Base-by-base conservation (phyloP, 2,329 filamentous ascomycete genomes). In the Aspergillus ustus region DNA sequence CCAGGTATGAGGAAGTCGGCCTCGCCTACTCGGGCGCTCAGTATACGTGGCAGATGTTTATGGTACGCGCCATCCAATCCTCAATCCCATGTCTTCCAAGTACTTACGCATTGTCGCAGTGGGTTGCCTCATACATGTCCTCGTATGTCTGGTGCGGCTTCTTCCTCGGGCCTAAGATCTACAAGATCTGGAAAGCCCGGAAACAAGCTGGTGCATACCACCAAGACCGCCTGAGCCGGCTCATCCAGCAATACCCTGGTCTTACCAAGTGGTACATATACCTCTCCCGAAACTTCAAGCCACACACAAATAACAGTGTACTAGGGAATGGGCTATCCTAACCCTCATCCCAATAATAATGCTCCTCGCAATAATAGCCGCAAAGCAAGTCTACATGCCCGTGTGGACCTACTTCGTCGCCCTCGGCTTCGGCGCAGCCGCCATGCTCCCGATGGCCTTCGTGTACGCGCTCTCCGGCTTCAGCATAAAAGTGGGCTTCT, bases 371-470 rank as follows among this genome's bases (percentile, higher is more conserved):
- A 15, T 85, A 48, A 74, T 86, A 0, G 82, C 79, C 0, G 79
- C 77, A 3, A 82, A 83, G 1, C 75, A 83, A 15, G 77, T 88
- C 13, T 88, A 83, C 66, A 85, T 88, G 51, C 85, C 85, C 0
- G 78, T 84, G 40, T 88, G 83, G 83, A 87, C 86, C 0, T 84
- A 85, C 57, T 82, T 89, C 58, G 81, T 88, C 2, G 86, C 81
- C 2, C 75, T 88, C 13, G 75, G 76, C 1, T 86, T 82, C 0
- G 85, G 85, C 0, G 85, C 82, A 0, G 62, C 85, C 11, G 78
- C 86, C 15, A 84, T 88, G 25, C 70, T 87, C 1, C 86, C 86
- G 0, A 78, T 88, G 15, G 82, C 83, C 11, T 87, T 84, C 79
- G 77, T 88, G 0, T 88, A 88, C 57, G 84, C 85, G 1, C 77